A percentile compares a stretch with the other conserved stretches of the same genome.
Conservation (phyloP, 108 stramenopile species). For the Nannochloropsis oceanica region DNA sequence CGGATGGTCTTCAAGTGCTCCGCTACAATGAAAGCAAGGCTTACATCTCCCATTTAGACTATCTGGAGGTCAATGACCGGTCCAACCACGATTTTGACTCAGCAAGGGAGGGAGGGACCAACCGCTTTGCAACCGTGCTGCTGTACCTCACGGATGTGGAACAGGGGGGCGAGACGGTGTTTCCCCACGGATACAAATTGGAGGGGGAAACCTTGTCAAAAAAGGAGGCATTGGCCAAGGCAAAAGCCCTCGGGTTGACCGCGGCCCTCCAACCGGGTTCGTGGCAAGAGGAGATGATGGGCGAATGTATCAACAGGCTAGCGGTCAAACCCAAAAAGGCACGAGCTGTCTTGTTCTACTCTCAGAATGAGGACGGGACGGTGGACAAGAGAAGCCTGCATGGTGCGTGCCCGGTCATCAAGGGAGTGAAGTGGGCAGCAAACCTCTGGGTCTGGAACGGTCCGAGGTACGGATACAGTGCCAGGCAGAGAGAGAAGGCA, state of each 20-base stretch:
- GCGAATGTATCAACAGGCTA: conserved; percentile 16
- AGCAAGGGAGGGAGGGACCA: conserved; percentile 50
- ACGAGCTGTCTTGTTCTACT: conserved; percentile 61
- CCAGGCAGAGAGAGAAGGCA: neutral
- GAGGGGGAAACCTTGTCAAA: neutral
- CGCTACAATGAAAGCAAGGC: conserved; percentile 77
- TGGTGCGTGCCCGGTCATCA: conserved; percentile 73
- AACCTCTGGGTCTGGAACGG: conserved; percentile 84
- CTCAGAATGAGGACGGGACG: conserved; percentile 25
- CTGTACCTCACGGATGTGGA: conserved; percentile 75
- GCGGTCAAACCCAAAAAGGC: conserved; percentile 56
- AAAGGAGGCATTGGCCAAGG: neutral
- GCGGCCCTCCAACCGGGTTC: neutral
- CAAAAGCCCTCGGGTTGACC: neutral
- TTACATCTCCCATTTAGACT: conserved; percentile 77
- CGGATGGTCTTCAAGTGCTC: conserved; percentile 73
- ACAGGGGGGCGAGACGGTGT: conserved; percentile 78
- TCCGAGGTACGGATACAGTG: conserved; percentile 2
- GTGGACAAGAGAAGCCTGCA: conserved; percentile 59
- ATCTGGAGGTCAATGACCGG: conserved; percentile 35
- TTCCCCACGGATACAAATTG: conserved; percentile 27
- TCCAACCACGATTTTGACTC: conserved; percentile 37
- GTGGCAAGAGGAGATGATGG: conserved; percentile 34
- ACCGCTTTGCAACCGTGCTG: conserved; percentile 82
- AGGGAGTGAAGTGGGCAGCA: conserved; percentile 74